These are phyloP conservation scores for Sphaerulina musiva DNA, from an alignment of 2,329 filamentous ascomycete species.

Conservation along the genomic window DNA sequence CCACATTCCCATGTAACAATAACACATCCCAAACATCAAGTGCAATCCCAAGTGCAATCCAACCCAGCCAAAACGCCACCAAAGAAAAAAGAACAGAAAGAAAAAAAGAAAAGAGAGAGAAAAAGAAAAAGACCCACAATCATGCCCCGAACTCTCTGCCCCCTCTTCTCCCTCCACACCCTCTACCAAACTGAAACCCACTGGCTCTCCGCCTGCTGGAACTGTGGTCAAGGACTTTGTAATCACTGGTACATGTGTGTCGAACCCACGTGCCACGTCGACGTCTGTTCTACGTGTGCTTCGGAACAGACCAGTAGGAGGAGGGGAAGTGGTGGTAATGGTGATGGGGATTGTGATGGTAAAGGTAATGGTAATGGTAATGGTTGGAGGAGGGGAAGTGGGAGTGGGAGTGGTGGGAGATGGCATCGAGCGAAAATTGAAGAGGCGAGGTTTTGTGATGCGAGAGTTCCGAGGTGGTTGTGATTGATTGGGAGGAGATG, in stretches of 20 bases:
- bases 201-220: neutral
- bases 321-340: too few relatives aligned
- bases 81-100: fast-evolving
- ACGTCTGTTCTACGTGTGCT: neutral
- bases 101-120: too few relatives aligned
- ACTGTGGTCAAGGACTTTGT: neutral
- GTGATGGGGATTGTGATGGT: too few relatives aligned
- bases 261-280: neutral
- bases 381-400: too few relatives aligned
- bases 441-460: neutral
- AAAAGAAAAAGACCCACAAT: too few relatives aligned
- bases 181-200: neutral
- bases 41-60: too few relatives aligned
- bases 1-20: too few relatives aligned
- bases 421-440: neutral
- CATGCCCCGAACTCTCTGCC: neutral
- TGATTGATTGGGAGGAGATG: neutral
- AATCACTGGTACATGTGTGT: neutral
- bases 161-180: neutral
- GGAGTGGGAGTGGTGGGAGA: neutral
- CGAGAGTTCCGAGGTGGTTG: neutral
- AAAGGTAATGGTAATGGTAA: too few relatives aligned
- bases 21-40: too few relatives aligned
- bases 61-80: too few relatives aligned
- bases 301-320: neutral